phyloP scores from a whole-genome alignment of 768 basidiomycete species.

The Lanmaoa pseudosensibilis region DNA sequence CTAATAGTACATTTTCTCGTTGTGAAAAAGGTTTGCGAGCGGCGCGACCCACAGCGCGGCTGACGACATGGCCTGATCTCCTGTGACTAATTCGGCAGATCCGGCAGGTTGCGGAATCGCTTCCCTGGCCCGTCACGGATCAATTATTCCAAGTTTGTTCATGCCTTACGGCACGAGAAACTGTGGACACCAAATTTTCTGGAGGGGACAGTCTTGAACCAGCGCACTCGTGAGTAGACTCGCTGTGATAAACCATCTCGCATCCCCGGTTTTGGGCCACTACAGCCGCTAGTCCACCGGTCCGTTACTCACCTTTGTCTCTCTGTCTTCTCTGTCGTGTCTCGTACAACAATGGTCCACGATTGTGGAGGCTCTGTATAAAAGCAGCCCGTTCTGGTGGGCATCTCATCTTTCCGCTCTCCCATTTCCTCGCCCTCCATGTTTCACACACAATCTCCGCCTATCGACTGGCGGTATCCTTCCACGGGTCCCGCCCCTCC shows the following conservation, averaged over 20 bases:
- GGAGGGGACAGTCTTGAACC: constrained; percentile 93
- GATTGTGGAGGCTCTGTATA: constrained; percentile 9
- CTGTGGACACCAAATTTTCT: constrained; percentile 88
- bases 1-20: constrained; percentile 21
- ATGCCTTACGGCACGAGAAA: constrained; percentile 61
- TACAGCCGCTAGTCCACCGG: constrained; percentile 74
- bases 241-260: constrained; percentile 64
- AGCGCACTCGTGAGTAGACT: constrained; percentile 69
- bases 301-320: not conserved
- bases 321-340: not conserved
- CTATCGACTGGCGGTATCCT: not conserved
- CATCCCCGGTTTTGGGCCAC: constrained; percentile 82
- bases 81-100: constrained; percentile 89
- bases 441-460: not conserved
- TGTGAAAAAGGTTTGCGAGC: constrained; percentile 65
- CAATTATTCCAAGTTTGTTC: constrained; percentile 78
- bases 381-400: not conserved
- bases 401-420: not conserved
- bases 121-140: constrained; percentile 87
- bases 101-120: constrained; percentile 90
- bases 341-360: constrained; percentile 3
- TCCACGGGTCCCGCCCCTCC: not conserved
- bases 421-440: not conserved
- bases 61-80: constrained; percentile 85
- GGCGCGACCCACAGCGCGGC: constrained; percentile 79